These are phyloP conservation scores for Candida labiduridarum DNA, from an alignment of 1,139 yeast genomes.

Conservation along the genomic window DNA sequence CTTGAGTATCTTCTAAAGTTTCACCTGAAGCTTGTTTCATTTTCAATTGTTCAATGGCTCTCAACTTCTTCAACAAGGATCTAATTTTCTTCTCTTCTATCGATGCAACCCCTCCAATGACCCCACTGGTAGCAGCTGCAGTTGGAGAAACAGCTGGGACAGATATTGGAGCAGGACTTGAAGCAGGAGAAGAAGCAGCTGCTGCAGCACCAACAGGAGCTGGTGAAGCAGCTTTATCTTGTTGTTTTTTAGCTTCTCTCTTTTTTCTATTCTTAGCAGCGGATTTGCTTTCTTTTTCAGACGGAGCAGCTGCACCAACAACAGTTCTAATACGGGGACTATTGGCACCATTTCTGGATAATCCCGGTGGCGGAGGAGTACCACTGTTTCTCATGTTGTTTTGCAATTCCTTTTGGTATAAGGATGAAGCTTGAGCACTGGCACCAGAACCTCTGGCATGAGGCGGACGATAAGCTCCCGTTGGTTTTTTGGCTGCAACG, in stretches of 20 bases:
- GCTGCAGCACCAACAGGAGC: slow-evolving; percentile 16
- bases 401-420: slow-evolving; percentile 59
- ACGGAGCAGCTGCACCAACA: slow-evolving; percentile 49
- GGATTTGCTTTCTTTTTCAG: slow-evolving; percentile 53
- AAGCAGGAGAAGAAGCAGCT: slow-evolving; percentile 20
- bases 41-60: slow-evolving; percentile 91
- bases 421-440: slow-evolving; percentile 47
- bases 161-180: slow-evolving; percentile 19
- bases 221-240: slow-evolving; percentile 18
- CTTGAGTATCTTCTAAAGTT: slow-evolving; percentile 87
- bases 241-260: slow-evolving; percentile 65
- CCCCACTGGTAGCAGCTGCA: slow-evolving; percentile 22
- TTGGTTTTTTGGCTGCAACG: slow-evolving; percentile 54
- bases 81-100: slow-evolving; percentile 92
- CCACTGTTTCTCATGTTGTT: slow-evolving; percentile 22
- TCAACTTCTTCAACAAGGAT: slow-evolving; percentile 83
- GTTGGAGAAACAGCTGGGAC: slow-evolving; percentile 11
- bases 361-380: slow-evolving; percentile 25
- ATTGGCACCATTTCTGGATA: slow-evolving; percentile 22
- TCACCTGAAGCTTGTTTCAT: slow-evolving; percentile 85
- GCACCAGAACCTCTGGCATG: slow-evolving; percentile 66
- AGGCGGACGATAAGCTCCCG: slow-evolving; percentile 95
- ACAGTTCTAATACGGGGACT: slow-evolving; percentile 35
- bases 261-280: slow-evolving; percentile 79
- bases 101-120: slow-evolving; percentile 64